These are phyloP conservation scores for Salix arbutifolia DNA, from an alignment of 345 rosid genomes.

Conservation along the genomic window DNA sequence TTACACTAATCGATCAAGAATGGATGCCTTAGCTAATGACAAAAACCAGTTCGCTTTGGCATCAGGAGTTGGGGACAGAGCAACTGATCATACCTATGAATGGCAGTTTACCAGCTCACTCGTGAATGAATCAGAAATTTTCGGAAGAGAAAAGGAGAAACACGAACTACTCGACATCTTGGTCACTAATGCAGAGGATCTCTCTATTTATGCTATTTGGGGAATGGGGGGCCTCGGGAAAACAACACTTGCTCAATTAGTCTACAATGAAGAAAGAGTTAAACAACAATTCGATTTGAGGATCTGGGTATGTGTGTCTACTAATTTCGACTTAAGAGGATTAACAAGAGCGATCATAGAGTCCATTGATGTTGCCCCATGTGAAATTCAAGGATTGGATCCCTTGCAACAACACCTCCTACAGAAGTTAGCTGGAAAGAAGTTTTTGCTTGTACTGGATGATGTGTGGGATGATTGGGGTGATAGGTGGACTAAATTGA, in stretches of 20 bases:
- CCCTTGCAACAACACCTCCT: neutral
- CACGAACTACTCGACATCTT: too few species aligned
- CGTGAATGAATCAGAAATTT: too few species aligned
- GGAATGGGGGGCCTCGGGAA: neutral
- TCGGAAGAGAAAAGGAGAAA: too few species aligned
- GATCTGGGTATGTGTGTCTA: slow-evolving; percentile 9
- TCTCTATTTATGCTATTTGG: too few species aligned
- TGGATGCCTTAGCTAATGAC: too few species aligned
- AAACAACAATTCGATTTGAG: neutral
- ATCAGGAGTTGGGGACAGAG: too few species aligned
- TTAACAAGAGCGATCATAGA: neutral
- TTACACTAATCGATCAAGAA: too few species aligned
- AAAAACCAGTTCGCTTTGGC: too few species aligned
- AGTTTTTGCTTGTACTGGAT: too few species aligned
- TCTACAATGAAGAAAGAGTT: neutral
- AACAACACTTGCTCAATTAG: neutral
- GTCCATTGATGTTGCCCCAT: neutral
- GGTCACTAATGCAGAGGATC: neutral
- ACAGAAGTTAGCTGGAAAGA: neutral
- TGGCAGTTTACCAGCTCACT: too few species aligned
- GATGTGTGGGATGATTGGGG: slow-evolving; percentile 10
- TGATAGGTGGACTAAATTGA: neutral
- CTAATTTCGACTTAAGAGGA: neutral
- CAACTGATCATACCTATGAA: too few species aligned
- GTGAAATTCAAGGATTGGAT: neutral